A percentile compares a stretch with the other conserved stretches of the same genome.
These are phyloP conservation scores for Fragaria ananassa DNA, from an alignment of 306 rosid species.

Conservation along the genomic window DNA sequence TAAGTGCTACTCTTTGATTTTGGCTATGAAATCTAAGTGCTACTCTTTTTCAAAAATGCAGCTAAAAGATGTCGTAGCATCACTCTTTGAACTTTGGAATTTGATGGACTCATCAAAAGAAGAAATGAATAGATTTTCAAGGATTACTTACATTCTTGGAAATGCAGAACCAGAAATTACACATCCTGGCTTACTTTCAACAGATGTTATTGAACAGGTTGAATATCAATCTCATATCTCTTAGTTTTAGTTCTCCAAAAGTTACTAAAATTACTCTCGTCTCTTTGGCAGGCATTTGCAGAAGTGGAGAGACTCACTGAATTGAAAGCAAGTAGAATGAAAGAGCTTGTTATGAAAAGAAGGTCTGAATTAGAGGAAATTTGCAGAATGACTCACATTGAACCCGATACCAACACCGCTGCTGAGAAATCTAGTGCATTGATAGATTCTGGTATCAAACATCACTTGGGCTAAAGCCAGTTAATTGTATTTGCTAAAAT, in stretches of 20 bases:
- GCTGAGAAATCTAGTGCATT: conserved; percentile 87
- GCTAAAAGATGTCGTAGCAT: conserved; percentile 66
- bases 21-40: background rate
- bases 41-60: conserved; percentile 42
- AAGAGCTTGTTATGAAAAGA: conserved; percentile 87
- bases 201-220: conserved; percentile 75
- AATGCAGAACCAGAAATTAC: conserved; percentile 60
- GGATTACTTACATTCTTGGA: conserved; percentile 52
- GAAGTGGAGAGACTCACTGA: conserved; percentile 84
- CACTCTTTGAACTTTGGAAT: conserved; percentile 84
- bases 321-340: conserved; percentile 94
- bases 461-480: background rate
- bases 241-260: conserved; percentile 3
- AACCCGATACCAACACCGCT: conserved; percentile 83
- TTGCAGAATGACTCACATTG: conserved; percentile 73
- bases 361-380: conserved; percentile 83
- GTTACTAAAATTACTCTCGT: conserved; percentile 11
- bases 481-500: background rate
- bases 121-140: conserved; percentile 60
- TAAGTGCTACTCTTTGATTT: conserved; percentile 13
- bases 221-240: conserved; percentile 18
- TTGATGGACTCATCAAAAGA: conserved; percentile 95
- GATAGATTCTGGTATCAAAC: conserved; percentile 74
- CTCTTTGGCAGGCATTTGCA: conserved; percentile 61
- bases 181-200: conserved; percentile 68